These are phyloP conservation scores for Vitis vinifera DNA, from an alignment of 164 flowering plant genomes.

Conservation along the genomic window ASM3070453v1 NC_081815.1:2043001-2043500, in stretches of 20 bases:
- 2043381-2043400: constrained; percentile 97
- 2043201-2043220: background rate
- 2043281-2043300: background rate
- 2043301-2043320: background rate
- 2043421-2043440: background rate
- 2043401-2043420: constrained; percentile 86
- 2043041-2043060: background rate
- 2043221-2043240: background rate
- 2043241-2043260: too few species aligned
- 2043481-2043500: too few species aligned
- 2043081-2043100: constrained; percentile 45
- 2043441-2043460: too few species aligned
- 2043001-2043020: background rate
- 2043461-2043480: too few species aligned
- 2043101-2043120: constrained; percentile 95
- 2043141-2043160: constrained; percentile 98
- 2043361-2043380: constrained; percentile 76
- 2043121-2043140: constrained; percentile 95
- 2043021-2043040: too few species aligned
- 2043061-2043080: constrained; percentile 14
- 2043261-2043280: too few species aligned
- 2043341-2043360: constrained; percentile 91
- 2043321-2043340: constrained; percentile 61
- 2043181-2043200: constrained; percentile 81
- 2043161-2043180: constrained; percentile 90